These are phyloP conservation scores for Neurospora terricola DNA, from an alignment of 495 filamentous ascomycete genomes.

Conservation along the genomic window DNA sequence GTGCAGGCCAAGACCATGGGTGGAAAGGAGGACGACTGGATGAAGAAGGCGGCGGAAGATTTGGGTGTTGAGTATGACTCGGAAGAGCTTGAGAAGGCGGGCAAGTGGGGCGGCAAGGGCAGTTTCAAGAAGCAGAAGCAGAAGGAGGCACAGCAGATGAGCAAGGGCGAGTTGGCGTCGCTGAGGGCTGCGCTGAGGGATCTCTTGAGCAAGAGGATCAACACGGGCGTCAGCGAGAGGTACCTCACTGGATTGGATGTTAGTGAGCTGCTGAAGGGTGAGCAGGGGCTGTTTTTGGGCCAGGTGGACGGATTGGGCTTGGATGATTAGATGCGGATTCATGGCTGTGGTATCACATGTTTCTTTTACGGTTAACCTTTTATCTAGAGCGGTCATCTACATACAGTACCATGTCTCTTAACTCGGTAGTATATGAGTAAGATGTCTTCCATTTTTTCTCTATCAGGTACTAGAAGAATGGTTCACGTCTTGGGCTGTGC, in stretches of 20 bases:
- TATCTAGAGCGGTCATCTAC: neutral
- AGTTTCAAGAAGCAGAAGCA: slow-evolving; percentile 64
- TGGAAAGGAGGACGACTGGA: slow-evolving; percentile 72
- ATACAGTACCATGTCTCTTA: neutral
- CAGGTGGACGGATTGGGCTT: slow-evolving; percentile 31
- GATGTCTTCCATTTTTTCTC: neutral
- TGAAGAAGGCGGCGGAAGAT: slow-evolving; percentile 78
- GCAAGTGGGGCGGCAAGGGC: slow-evolving; percentile 53
- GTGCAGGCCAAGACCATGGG: slow-evolving; percentile 78
- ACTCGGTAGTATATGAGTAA: neutral
- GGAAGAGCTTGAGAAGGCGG: slow-evolving; percentile 62
- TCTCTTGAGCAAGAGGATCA: slow-evolving; percentile 65
- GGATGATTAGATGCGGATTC: slow-evolving; percentile 12
- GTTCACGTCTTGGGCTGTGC: neutral
- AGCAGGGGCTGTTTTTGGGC: slow-evolving; percentile 37
- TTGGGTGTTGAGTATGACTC: slow-evolving; percentile 89
- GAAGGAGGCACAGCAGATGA: slow-evolving; percentile 54
- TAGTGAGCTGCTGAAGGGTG: slow-evolving; percentile 59
- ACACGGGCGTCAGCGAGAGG: slow-evolving; percentile 82
- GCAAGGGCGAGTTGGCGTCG: slow-evolving; percentile 57
- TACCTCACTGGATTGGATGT: slow-evolving; percentile 83
- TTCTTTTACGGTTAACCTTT: neutral
- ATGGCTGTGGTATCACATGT: neutral
- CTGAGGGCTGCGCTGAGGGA: slow-evolving; percentile 53
- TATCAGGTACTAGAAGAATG: neutral